Evolutionary conservation across 1,284 basidiomycete genomes (phyloP).

Genomic region (Naganishia liquefaciens): DNA sequence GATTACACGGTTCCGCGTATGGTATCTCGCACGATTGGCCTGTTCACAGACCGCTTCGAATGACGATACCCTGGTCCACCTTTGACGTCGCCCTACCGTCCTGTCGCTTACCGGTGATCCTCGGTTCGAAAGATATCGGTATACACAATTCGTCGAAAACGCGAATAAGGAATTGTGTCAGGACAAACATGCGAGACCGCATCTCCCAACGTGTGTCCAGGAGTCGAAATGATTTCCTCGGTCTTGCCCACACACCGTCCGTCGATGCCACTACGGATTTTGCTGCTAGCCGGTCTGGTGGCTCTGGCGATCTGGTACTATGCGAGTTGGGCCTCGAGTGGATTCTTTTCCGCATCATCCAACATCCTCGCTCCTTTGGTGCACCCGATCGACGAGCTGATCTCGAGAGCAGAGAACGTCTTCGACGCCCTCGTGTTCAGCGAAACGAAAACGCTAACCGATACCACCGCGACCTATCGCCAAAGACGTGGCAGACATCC

Average conservation of each 20-base stretch:
- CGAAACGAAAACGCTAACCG: conserved; percentile 2
- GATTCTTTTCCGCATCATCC: not conserved
- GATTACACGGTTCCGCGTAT: too few species aligned
- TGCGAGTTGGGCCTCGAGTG: not conserved
- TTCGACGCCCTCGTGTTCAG: conserved; percentile 5
- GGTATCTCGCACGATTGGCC: too few species aligned
- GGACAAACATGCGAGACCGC: too few species aligned
- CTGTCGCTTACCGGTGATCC: too few species aligned
- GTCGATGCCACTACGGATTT: not conserved
- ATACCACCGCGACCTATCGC: conserved; percentile 10
- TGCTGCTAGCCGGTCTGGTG: not conserved
- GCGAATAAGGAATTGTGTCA: too few species aligned
- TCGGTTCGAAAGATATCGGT: too few species aligned
- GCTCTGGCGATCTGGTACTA: conserved; percentile 3
- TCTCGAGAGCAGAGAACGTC: not conserved
- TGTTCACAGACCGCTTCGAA: too few species aligned
- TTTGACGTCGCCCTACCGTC: too few species aligned
- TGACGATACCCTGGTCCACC: too few species aligned
- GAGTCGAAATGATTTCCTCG: not conserved
- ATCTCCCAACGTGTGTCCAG: too few species aligned
- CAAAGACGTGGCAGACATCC: conserved; percentile 10
- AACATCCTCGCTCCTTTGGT: not conserved
- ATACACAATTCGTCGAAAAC: too few species aligned
- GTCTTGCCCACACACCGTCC: not conserved
- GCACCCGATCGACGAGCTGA: conserved; percentile 2